Evolutionary conservation across 164 flowering plant genomes (phyloP).

Genomic region (Vitis vinifera): ASM3070453v1 NC_081820.1:23785501-23786000

Average conservation of each 20-base stretch:
- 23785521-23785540: conserved; percentile 89
- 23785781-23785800: conserved; percentile 51
- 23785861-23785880: conserved; percentile 80
- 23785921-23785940: conserved; percentile 84
- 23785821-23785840: conserved; percentile 74
- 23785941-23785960: conserved; percentile 71
- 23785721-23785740: not conserved
- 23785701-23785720: not conserved
- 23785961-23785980: conserved; percentile 82
- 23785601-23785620: conserved; percentile 86
- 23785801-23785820: conserved; percentile 61
- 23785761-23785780: conserved; percentile 67
- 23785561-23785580: conserved; percentile 96
- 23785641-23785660: conserved; percentile 96
- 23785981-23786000: conserved; percentile 82
- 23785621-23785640: conserved; percentile 78
- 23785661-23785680: conserved; percentile 6
- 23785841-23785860: conserved; percentile 97
- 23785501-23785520: conserved; percentile 97
- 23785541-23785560: conserved; percentile 93
- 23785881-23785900: conserved; percentile 91
- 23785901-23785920: conserved; percentile 71
- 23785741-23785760: conserved; percentile 68
- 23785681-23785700: not conserved
- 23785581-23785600: conserved; percentile 89